Base-by-base conservation (phyloP, 202 grass and related monocot species). In the Sporobolus alterniflorus region DNA sequence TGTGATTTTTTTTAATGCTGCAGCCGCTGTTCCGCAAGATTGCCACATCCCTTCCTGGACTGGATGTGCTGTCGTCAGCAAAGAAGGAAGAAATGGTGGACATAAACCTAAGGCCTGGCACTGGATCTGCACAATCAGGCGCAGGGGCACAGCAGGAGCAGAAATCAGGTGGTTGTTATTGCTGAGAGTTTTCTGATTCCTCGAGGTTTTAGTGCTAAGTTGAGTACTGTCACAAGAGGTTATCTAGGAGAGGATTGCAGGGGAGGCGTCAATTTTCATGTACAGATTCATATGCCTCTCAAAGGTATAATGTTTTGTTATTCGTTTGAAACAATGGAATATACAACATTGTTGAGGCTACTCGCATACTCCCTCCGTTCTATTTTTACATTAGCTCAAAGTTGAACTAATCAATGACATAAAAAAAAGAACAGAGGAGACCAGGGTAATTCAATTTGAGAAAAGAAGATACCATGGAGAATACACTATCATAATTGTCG, bases 11-110 rank as follows among this genome's bases (percentile, higher is more conserved):
- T 18, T 52, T 40, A 67, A 59, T 24, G 36, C n/a, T 82, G 24
- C 86, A 94, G 91, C 79, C 89, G n/a, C 36, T 97, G 56, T 97
- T 97, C 67, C 85, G 87, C 61, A 92, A 90, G 77, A 88, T 97
- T 59, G 94, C 91, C 54, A 72, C 79, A 41, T 73, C 89, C 20
- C 81, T 97, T 65, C 94, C 89, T 4, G 91, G 94, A 82, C 82
- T 92, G 82, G 94, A 92, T n/a, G 85, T 62, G 0, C 51, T 82
- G 20, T 75, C 87, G 18, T 86, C 81, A 11, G 65, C 76, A 0
- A 90, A 83, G 57, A 87, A 90, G 51, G 94, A 97, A 76, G 94
- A 97, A 44, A 87, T 97, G 89, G 87, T 94, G 7, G 84, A 97
- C 52, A 71, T 97, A 73, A 97, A 94, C 64, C 79, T 94, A 44